Evolutionary conservation across 2,329 filamentous ascomycete species (phyloP).

Genomic region (Microsporum canis): DNA sequence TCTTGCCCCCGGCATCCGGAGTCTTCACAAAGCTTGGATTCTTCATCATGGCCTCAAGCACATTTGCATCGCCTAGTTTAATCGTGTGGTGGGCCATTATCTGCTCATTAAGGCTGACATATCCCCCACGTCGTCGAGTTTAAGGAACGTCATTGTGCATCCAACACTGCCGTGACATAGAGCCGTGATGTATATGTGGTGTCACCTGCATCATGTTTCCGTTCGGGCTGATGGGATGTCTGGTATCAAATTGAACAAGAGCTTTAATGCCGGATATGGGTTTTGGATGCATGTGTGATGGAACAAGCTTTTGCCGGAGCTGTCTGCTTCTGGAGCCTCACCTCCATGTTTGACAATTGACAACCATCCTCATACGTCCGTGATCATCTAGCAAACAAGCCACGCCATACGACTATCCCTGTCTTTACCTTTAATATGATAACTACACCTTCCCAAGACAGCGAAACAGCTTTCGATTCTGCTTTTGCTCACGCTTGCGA

Average conservation of each 20-base stretch:
- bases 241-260: slow-evolving; percentile 1
- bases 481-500: slow-evolving; percentile 6
- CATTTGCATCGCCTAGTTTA: slow-evolving; percentile 11
- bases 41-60: slow-evolving; percentile 9
- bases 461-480: slow-evolving; percentile 8
- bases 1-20: slow-evolving; percentile 12
- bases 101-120: slow-evolving; percentile 14
- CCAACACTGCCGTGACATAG: slow-evolving; percentile 10
- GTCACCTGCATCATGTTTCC: slow-evolving; percentile 12
- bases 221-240: background rate
- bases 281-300: slow-evolving; percentile 14
- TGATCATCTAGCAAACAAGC: slow-evolving; percentile 14
- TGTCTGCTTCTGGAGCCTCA: slow-evolving; percentile 12
- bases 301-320: slow-evolving; percentile 11
- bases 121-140: slow-evolving; percentile 12
- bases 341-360: slow-evolving; percentile 9
- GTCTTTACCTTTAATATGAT: slow-evolving; percentile 12
- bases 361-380: slow-evolving; percentile 8
- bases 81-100: slow-evolving; percentile 13
- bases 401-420: slow-evolving; percentile 13
- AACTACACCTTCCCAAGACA: slow-evolving; percentile 7
- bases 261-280: slow-evolving; percentile 6
- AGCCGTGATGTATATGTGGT: slow-evolving; percentile 12
- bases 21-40: slow-evolving; percentile 11
- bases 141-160: slow-evolving; percentile 9